Conservation (phyloP, 345 rosid genomes). For the Pelargonium nanum region DNA sequence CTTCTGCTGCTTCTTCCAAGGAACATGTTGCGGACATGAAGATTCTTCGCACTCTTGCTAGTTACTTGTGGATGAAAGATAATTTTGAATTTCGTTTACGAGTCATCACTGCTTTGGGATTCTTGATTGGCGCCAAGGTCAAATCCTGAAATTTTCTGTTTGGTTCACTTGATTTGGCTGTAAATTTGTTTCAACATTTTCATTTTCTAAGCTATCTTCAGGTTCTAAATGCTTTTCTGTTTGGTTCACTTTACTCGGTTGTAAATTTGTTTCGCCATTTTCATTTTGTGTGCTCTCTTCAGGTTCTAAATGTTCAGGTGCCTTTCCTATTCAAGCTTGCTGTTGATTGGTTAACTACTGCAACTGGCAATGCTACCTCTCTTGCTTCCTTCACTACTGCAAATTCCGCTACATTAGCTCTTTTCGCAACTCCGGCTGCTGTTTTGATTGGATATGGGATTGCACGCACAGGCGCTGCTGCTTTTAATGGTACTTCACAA, state of each 20-base stretch:
- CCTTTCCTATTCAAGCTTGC: constrained; percentile 91
- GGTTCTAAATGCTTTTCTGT: background rate
- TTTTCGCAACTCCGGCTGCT: constrained; percentile 77
- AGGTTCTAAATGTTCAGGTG: constrained; percentile 67
- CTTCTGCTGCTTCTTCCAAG: background rate
- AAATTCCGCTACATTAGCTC: constrained; percentile 48
- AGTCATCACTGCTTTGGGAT: constrained; percentile 70
- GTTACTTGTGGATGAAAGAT: constrained; percentile 84
- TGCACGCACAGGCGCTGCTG: constrained; percentile 73
- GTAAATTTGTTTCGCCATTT: background rate
- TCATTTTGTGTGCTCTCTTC: background rate
- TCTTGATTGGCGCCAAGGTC: constrained; percentile 84
- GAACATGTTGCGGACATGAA: constrained; percentile 46
- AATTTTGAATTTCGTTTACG: constrained; percentile 71
- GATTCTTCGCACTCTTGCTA: constrained; percentile 65
- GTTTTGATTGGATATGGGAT: constrained; percentile 88
- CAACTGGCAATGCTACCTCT: constrained; percentile 41
- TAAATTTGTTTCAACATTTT: background rate
- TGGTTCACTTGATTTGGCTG: too few species aligned
- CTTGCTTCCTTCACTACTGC: constrained; percentile 46
- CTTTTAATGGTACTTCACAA: constrained; percentile 58
- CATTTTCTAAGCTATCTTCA: background rate
- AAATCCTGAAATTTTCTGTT: too few species aligned
- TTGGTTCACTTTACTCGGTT: background rate
- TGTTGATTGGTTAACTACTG: constrained; percentile 75